Conservation (phyloP, 371 early-diverging fungal genomes). For the Conidiobolus incongruus region DNA sequence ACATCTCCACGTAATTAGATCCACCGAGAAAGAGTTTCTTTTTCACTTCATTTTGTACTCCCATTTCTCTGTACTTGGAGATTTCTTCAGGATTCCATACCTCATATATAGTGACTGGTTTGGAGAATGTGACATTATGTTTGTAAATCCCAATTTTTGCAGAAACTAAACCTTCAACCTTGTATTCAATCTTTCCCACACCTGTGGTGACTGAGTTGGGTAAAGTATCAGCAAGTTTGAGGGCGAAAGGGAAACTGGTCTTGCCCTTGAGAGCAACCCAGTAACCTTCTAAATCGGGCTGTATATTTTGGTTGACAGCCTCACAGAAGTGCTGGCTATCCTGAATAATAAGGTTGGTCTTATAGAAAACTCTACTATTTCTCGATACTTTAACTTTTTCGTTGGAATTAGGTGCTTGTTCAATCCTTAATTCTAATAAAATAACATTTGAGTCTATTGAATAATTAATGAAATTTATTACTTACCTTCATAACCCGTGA, state of each 20-base stretch:
- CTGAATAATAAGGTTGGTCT: no score
- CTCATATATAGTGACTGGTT: slow-evolving; percentile 12
- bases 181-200: neutral
- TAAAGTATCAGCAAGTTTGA: slow-evolving; percentile 10
- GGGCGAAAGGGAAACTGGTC: slow-evolving; percentile 11
- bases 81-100: slow-evolving; percentile 13
- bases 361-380: no score
- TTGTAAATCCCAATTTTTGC: slow-evolving; percentile 8
- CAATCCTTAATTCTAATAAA: no score
- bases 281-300: slow-evolving; percentile 12
- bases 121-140: slow-evolving; percentile 9
- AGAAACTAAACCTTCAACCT: neutral
- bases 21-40: slow-evolving; percentile 13
- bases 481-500: slow-evolving; percentile 4
- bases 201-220: slow-evolving; percentile 4
- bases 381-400: no score
- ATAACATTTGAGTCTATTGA: no score
- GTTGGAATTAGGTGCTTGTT: no score
- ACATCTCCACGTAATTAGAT: slow-evolving; percentile 10
- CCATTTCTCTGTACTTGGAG: slow-evolving; percentile 7
- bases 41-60: slow-evolving; percentile 11
- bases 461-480: neutral
- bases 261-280: slow-evolving; percentile 12
- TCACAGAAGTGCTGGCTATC: no score
- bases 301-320: no score